Base-by-base conservation (phyloP, 306 rosid species). In the Pterocarpus macrocarpus region DNA sequence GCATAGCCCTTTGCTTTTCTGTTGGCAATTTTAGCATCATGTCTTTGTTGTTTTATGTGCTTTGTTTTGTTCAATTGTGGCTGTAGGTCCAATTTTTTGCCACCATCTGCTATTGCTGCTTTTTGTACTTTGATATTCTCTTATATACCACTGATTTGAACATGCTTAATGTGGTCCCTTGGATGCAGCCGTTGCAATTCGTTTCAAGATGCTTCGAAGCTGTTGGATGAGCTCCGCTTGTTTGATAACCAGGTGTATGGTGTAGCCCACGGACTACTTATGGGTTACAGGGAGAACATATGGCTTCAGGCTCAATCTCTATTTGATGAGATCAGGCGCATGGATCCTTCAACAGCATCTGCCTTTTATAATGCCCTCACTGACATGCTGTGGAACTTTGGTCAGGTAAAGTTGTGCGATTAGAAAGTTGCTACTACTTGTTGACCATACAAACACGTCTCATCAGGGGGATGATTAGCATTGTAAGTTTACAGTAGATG, bases 371-470 rank as follows among this genome's bases (percentile, higher is more conserved):
- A 95, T 84, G 98, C 99, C 53, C 91, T 95, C 53, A 93, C 99
- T 10, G 99, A 95, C 80, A 95, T 95, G 99, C 80, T 95, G 13
- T 95, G 97, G 99, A 97, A 95, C 85, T 91, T 89, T 50, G 98
- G 98, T 64, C 99, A 95, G 97, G 97, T 95, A 80, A 86, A 67
- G 52, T 72, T 73, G 64, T 77, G 59, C 58, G 3, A 71, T 50
- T 15, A 64, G 52, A 64, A 35, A 2, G 32, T 22, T 45, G 17
- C 55, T 5, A 33, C 7, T 11, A 11, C 44, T 9, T n/a, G 35
- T 36, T 58, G 13, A 39, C 14, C 32, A 17, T 44, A 30, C 47
- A 8, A 2, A 9, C n/a, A 43, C 41, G 61, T 53, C 44, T 73
- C 43, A n/a, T 53, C 36, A n/a, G 61, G 22, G 34, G 32, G 34